Percentiles rank a stretch among this genome's conserved stretches.
Conservation (phyloP, 2,329 filamentous ascomycete genomes). For the Aureobasidium lini region DNA sequence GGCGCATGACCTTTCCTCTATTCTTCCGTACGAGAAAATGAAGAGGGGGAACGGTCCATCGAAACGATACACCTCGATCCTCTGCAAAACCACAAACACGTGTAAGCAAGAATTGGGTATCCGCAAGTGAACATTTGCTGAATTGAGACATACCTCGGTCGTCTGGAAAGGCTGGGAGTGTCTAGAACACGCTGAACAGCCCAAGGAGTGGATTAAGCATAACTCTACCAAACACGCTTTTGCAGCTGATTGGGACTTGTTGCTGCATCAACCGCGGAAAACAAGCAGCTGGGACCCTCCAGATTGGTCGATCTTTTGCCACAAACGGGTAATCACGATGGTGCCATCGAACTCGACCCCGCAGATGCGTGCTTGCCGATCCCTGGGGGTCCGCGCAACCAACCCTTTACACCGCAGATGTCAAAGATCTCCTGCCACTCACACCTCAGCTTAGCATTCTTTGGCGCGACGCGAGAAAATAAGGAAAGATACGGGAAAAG, state of each 20-base stretch:
- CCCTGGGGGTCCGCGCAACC: background rate
- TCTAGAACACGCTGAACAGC: background rate
- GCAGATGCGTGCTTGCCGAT: background rate
- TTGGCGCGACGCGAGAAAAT: background rate
- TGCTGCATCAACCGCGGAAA: background rate
- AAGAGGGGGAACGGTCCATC: background rate
- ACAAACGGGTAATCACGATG: background rate
- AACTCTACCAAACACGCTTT: background rate
- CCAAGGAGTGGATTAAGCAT: background rate
- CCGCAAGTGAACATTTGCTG: no score
- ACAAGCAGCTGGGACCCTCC: no score
- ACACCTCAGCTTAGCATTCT: background rate
- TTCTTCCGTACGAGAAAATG: background rate
- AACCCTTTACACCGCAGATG: background rate
- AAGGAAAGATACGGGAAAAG: no score
- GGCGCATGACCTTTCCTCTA: background rate
- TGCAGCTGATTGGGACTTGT: background rate
- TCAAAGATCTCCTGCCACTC: background rate
- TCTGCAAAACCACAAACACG: no score
- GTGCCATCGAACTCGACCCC: background rate
- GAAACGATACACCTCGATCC: background rate
- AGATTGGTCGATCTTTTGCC: background rate
- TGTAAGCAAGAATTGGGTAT: background rate
- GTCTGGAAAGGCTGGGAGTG: no score
- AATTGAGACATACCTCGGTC: no score